Evolutionary conservation across 2,329 filamentous ascomycete species (phyloP), one percentile per base, ranked within the genome.

Genomic region (Fusarium sp.): DNA sequence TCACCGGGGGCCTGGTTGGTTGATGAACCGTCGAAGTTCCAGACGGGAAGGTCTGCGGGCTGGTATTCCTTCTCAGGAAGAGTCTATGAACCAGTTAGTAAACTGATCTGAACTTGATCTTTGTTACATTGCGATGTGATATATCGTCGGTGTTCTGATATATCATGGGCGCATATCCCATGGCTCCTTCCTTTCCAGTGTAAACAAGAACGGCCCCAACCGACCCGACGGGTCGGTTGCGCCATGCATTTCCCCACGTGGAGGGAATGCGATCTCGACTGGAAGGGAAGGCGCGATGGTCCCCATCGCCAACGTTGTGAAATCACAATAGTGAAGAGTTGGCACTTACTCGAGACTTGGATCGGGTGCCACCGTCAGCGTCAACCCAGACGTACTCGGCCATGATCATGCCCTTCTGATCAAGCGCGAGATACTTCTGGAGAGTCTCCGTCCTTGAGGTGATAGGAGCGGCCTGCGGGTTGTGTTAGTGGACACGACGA

Each of bases 381-480:
- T 98, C 95, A 81, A 98, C 92, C 95, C 95, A 98, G 87, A 98
- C 90, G 85, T 98, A 98, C 86, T 98, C 95, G 79, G 94, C 95
- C 83, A 97, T 96, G 80, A 97, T 87, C 77, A 85, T 86, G 82
- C 94, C 95, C 82, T 92, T 93, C 87, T 98, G 95, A 82, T 94
- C 91, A 78, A 98, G 92, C 79, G 87, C 87, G 84, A 96, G 90
- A 88, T 95, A 98, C 85, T 98, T 98, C 83, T 91, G 86, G 82
- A 98, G 90, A 71, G 76, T 81, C 54, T 81, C 80, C 56, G 73
- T 75, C 66, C 73, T 59, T 62, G 73, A 75, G 38, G 66, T 72
- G 1, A 66, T 56, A 3, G 71, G 56, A 44, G 63, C 16, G 58
- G 73, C 66, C 73, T 75, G 45, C 1, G 10, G 3, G 34, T 20